Percentiles rank a stretch among this genome's conserved stretches.
Evolutionary conservation across 1,284 basidiomycete species (phyloP).

Genomic region (Fomitopsis pinicola): DNA sequence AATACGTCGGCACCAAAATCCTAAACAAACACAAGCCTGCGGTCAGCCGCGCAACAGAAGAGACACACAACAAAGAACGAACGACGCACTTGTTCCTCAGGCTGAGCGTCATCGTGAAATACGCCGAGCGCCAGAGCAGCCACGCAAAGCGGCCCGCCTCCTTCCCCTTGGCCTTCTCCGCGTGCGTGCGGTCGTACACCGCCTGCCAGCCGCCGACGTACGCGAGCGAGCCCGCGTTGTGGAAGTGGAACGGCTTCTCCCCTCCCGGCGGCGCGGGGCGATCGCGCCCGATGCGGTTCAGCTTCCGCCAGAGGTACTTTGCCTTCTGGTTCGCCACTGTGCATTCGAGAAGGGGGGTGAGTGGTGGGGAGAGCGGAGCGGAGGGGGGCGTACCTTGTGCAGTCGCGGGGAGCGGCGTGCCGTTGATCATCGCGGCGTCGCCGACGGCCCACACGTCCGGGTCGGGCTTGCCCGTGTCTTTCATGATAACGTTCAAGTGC

Average conservation of each 20-base stretch:
- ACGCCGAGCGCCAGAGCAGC: conserved; percentile 77
- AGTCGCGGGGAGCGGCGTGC: conserved; percentile 73
- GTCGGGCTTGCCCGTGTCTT: conserved; percentile 53
- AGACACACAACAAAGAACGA: background rate
- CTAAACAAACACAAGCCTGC: conserved; percentile 26
- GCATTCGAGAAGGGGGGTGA: background rate
- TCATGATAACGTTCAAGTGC: conserved; percentile 55
- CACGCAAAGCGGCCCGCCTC: conserved; percentile 73
- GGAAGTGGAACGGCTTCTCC: conserved; percentile 57
- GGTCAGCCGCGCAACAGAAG: background rate
- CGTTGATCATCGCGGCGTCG: conserved; percentile 64
- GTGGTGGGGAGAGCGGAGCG: background rate
- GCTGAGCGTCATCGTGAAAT: conserved; percentile 77
- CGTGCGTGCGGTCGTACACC: conserved; percentile 62
- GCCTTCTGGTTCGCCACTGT: conserved; percentile 81
- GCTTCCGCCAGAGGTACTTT: conserved; percentile 63
- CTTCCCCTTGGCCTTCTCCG: conserved; percentile 52
- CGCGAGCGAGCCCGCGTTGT: conserved; percentile 73
- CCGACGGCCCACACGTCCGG: conserved; percentile 82
- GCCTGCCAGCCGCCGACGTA: conserved; percentile 82
- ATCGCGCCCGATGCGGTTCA: conserved; percentile 58
- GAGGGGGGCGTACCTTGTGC: conserved; percentile 56
- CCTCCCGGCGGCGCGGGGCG: conserved; percentile 16
- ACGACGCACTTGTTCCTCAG: conserved; percentile 56
- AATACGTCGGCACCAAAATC: conserved; percentile 70